Evolutionary conservation across 2,329 filamentous ascomycete species (phyloP).

Genomic region (Colletotrichum sp.): DNA sequence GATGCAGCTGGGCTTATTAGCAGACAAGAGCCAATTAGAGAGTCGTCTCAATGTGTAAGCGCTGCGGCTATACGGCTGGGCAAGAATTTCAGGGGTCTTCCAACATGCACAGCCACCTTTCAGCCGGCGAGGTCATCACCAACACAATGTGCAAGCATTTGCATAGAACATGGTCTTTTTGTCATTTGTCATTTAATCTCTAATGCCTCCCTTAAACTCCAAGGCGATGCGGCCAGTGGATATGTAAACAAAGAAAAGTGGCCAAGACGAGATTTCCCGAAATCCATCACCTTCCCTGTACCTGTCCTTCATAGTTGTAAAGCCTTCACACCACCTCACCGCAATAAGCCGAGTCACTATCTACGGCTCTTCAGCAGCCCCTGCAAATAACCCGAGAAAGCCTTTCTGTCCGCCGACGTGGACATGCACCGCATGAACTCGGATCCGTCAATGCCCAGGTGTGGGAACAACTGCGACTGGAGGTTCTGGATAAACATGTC

Average conservation of each 20-base stretch:
- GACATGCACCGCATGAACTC: slow-evolving; percentile 66
- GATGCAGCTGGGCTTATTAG: background rate
- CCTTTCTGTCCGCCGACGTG: slow-evolving; percentile 63
- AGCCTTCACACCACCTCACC: background rate
- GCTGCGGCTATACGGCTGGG: background rate
- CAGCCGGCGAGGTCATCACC: background rate
- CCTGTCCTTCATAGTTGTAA: background rate
- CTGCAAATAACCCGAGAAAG: slow-evolving; percentile 69
- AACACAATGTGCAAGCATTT: too few relatives aligned
- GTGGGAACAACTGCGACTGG: slow-evolving; percentile 66
- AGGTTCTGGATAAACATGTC: slow-evolving; percentile 77
- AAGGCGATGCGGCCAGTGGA: slow-evolving; percentile 23
- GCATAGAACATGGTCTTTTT: slow-evolving; percentile 15
- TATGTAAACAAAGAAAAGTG: slow-evolving; percentile 24
- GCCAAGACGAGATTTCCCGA: slow-evolving; percentile 14
- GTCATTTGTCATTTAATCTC: slow-evolving; percentile 22
- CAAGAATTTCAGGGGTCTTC: background rate
- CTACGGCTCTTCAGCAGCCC: slow-evolving; percentile 56
- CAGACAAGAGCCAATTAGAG: background rate
- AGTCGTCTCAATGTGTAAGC: background rate
- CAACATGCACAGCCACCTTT: background rate
- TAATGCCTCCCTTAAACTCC: slow-evolving; percentile 23
- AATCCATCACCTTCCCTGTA: background rate
- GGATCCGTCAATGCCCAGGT: slow-evolving; percentile 66
- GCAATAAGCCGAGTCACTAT: background rate